Conservation (phyloP, 2,329 filamentous ascomycete genomes). For the Metarhizium rileyi region DNA sequence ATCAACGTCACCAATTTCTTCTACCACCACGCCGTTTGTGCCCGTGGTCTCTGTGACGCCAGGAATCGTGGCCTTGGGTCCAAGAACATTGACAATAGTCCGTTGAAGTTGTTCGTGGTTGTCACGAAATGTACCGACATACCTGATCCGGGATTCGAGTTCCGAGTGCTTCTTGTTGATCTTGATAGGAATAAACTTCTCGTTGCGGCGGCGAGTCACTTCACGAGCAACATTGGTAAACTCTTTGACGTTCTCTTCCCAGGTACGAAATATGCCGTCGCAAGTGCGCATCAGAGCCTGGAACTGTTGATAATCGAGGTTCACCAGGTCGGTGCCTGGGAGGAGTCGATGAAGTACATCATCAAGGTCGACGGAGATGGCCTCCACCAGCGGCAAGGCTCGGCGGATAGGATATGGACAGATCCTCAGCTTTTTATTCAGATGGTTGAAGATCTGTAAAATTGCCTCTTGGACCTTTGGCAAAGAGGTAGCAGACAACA, state of each 20-base stretch:
- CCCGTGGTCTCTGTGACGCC: constrained; percentile 40
- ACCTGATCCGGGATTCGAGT: constrained; percentile 83
- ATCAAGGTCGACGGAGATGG: constrained; percentile 90
- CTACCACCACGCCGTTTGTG: constrained; percentile 61
- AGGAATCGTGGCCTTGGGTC: constrained; percentile 55
- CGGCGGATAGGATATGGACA: constrained; percentile 91
- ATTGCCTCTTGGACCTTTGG: constrained; percentile 84
- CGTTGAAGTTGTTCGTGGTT: constrained; percentile 96
- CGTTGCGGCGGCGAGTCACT: constrained; percentile 83
- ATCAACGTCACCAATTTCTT: constrained; percentile 95
- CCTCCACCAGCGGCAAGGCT: constrained; percentile 88
- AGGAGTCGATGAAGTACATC: constrained; percentile 76
- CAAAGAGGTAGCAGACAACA: constrained; percentile 84
- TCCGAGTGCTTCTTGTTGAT: constrained; percentile 79
- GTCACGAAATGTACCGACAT: constrained; percentile 87
- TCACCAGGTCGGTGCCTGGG: constrained; percentile 78
- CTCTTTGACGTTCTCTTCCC: constrained; percentile 95
- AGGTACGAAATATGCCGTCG: constrained; percentile 77
- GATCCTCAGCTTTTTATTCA: constrained; percentile 96
- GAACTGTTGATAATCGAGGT: constrained; percentile 88
- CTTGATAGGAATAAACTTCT: constrained; percentile 98
- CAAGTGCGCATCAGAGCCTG: constrained; percentile 73
- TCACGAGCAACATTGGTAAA: constrained; percentile 97
- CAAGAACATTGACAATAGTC: constrained; percentile 95
- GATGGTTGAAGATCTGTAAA: constrained; percentile 79